Conservation (phyloP, 805 yeast genomes). For the Myxozyma vanderwaltii region DNA sequence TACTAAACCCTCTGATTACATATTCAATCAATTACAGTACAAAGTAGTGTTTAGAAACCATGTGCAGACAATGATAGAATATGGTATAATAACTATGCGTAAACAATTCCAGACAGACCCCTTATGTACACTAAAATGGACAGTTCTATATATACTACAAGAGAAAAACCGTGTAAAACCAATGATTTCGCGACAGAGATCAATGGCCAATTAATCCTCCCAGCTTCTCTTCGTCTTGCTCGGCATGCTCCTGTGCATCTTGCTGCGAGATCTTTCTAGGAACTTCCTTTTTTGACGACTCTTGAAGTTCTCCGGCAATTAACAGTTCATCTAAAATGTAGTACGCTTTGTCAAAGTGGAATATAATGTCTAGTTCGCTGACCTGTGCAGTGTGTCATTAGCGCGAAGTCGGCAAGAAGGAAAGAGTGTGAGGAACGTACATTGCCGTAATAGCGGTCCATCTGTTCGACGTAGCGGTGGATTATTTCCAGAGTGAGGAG, state of each 20-base stretch:
- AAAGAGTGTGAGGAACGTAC: constrained; percentile 46
- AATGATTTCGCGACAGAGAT: no score
- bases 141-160: no score
- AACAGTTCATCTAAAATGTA: constrained; percentile 86
- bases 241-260: constrained; percentile 82
- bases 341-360: constrained; percentile 92
- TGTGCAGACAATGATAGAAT: no score
- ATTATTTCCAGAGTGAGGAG: constrained; percentile 79
- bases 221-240: constrained; percentile 53
- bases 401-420: neutral
- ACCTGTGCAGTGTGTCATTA: neutral
- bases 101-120: no score
- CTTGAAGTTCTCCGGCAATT: constrained; percentile 85
- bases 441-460: constrained; percentile 94
- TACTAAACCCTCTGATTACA: neutral
- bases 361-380: constrained; percentile 92
- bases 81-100: no score
- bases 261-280: constrained; percentile 75
- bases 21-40: no score
- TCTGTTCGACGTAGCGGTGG: constrained; percentile 92
- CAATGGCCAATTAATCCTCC: neutral
- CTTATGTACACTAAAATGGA: no score
- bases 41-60: no score
- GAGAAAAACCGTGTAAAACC: no score
- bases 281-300: constrained; percentile 77